A percentile compares a stretch with the other conserved stretches of the same genome.
Evolutionary conservation across 2,329 filamentous ascomycete species (phyloP).

Genomic region (Pseudodiploospora longispora): DNA sequence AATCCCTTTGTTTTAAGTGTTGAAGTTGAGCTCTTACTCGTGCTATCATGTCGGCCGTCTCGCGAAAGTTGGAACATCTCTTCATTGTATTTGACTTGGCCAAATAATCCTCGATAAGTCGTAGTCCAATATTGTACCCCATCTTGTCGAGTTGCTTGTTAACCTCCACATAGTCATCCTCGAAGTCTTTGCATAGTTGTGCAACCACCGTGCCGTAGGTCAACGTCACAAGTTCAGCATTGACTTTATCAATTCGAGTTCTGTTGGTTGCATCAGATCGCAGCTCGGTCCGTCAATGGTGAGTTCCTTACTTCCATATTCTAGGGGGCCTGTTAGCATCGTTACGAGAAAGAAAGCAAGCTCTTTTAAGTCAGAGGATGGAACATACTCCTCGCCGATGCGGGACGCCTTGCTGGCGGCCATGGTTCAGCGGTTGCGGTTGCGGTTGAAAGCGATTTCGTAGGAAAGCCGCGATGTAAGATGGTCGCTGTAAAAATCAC

Average conservation of each 20-base stretch:
- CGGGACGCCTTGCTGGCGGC: conserved; percentile 53
- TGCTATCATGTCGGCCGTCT: conserved; percentile 94
- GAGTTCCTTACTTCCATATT: conserved; percentile 76
- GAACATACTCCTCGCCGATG: conserved; percentile 52
- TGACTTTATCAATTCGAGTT: conserved; percentile 94
- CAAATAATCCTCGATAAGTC: conserved; percentile 93
- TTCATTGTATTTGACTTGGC: conserved; percentile 89
- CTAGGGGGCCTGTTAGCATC: conserved; percentile 40
- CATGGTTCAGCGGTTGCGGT: conserved; percentile 30
- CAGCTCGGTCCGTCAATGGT: conserved; percentile 6
- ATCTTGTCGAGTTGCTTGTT: conserved; percentile 98
- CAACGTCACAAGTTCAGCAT: conserved; percentile 91
- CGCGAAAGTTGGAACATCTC: conserved; percentile 83
- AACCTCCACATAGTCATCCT: conserved; percentile 87
- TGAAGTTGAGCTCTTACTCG: conserved; percentile 48
- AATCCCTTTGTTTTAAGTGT: not conserved
- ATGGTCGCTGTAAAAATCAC: no score
- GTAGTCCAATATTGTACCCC: conserved; percentile 96
- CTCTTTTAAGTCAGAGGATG: not conserved
- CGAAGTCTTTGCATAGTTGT: conserved; percentile 93
- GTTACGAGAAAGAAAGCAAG: conserved; percentile 1
- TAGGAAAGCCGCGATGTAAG: not conserved
- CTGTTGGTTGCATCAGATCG: conserved; percentile 40
- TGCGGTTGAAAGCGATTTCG: not conserved
- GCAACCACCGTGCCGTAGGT: conserved; percentile 97